phyloP scores from a whole-genome alignment of 139 green algal species.

The Tetradesmus lagerheimii region DNA sequence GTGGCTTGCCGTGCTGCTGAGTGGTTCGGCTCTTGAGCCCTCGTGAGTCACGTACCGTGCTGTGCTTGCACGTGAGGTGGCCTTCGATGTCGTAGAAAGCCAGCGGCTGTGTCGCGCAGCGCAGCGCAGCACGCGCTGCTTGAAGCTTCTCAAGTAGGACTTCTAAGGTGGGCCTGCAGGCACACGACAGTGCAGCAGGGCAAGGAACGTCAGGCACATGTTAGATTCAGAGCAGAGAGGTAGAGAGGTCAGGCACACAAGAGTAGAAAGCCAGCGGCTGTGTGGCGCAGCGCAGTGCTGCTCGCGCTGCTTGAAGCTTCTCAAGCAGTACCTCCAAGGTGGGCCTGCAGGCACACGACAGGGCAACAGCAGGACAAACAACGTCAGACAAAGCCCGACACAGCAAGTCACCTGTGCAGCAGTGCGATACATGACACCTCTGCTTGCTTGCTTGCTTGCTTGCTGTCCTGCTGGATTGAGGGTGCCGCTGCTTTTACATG shows the following conservation, averaged over 20 bases:
- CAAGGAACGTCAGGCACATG: background rate
- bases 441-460: slow-evolving; percentile 31
- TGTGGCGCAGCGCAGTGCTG: slow-evolving; percentile 33
- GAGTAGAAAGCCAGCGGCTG: too few species aligned
- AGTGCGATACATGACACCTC: slow-evolving; percentile 28
- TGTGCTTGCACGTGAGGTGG: background rate
- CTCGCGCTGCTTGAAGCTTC: slow-evolving; percentile 41
- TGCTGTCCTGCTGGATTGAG: too few species aligned
- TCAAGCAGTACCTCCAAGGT: slow-evolving; percentile 40
- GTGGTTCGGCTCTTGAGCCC: too few species aligned
- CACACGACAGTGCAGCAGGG: background rate
- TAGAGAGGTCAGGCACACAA: too few species aligned
- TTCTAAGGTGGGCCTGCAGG: slow-evolving; percentile 47
- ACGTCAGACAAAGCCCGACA: background rate
- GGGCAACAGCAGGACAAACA: background rate
- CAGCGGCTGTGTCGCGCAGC: slow-evolving; percentile 32
- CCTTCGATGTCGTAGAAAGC: slow-evolving; percentile 4
- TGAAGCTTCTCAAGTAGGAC: slow-evolving; percentile 42
- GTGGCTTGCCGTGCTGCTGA: background rate
- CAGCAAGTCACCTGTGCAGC: slow-evolving; percentile 20
- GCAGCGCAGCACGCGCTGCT: slow-evolving; percentile 38
- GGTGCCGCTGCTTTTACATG: too few species aligned
- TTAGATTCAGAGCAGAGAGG: background rate
- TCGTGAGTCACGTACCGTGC: background rate
- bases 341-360: background rate